Evolutionary conservation across 2,329 filamentous ascomycete genomes (phyloP), one percentile per base, ranked within the genome.

Genomic region (Zasmidium cellare): DNA sequence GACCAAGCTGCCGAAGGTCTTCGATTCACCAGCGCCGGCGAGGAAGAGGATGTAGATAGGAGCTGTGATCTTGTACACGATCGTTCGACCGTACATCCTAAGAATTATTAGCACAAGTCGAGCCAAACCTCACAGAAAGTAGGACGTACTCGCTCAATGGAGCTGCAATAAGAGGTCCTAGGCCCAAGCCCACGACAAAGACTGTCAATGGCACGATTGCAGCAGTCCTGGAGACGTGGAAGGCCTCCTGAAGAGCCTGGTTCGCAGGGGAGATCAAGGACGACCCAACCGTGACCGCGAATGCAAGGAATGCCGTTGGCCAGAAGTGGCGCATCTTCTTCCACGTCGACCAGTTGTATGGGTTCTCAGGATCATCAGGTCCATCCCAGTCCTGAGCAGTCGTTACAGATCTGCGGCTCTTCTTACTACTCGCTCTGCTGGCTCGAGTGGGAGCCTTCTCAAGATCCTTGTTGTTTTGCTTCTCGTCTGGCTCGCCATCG

Each of bases 171-270:
- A 84, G 83, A 1, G 89, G 89, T 0, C 88, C 89, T 55, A 88
- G 84, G 1, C 87, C 89, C 48, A 91, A 87, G 1, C 74, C 75
- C 7, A 88, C 71, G 5, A 85, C 80, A 68, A 86, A 89, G 5
- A 86, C 0, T 38, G 65, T 58, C 31, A 88, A 68, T 0, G 82
- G 82, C 0, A 88, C 72, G n/a, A 88, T 74, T 0, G 85, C 82
- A 7, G 79, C 76, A 1, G 83, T 86, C 50, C 77, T 76, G 14
- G 77, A 78, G 12, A 87, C 77, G 46, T 76, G 63, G 68, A 89
- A 89, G 6, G 82, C 41, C 28, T 51, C 25, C 44, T 60, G 59
- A 20, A 69, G 50, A 12, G 68, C 60, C 19, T 54, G 51, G 19
- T 59, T 62, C 16, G 64, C 63, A 1, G 67, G 64, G 6, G 65